Base-by-base conservation (phyloP, 2,329 filamentous ascomycete genomes). In the Coniochaeta prunicola region DNA sequence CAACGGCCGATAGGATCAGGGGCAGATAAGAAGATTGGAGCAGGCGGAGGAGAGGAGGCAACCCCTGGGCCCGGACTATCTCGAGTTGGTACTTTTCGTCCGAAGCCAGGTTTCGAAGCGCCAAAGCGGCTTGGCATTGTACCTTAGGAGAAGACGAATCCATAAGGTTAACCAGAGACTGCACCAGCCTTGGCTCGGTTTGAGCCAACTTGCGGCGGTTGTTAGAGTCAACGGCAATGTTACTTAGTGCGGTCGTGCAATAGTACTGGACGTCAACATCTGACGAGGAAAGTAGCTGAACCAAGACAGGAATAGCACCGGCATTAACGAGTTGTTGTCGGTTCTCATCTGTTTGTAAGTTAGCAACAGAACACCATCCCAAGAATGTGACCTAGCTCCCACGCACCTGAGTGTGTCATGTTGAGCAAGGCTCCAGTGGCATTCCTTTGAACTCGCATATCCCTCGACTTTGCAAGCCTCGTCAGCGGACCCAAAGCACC, bases 201-300 rank as follows among this genome's bases (percentile, higher is more conserved):
- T 96, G 88, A 31, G 93, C 91, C 58, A 99, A 83, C 71, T 93
- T 92, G 70, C 92, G 91, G 65, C 94, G 84, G 76, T 97, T 97
- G 68, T 86, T 89, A 53, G 89, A 83, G 71, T 99, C 94, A 58
- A 99, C 94, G 7, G 94, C 94, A 66, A 99, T 99, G 73, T 99
- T 99, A 81, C 93, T 97, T 60, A 99, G 84, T 13, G 94, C 94
- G 4, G 94, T 99, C 19, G 94, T 99, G 78, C 94, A 99, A 76
- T 99, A 99, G 76, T 99, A 99, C 76, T 99, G 94, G 33, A 99
- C 94, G 70, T 99, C 94, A 65, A 97, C 92, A 69, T 99, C 94
- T 60, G 88, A 79, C 28, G 94, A 97, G 9, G 91, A 92, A 53
- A 99, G 86, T 26, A 99, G 86, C 70, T 97, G 92, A 42, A 99